Base-by-base conservation (phyloP, 352 stramenopile species). In the Peronosclerospora sorghi region DNA sequence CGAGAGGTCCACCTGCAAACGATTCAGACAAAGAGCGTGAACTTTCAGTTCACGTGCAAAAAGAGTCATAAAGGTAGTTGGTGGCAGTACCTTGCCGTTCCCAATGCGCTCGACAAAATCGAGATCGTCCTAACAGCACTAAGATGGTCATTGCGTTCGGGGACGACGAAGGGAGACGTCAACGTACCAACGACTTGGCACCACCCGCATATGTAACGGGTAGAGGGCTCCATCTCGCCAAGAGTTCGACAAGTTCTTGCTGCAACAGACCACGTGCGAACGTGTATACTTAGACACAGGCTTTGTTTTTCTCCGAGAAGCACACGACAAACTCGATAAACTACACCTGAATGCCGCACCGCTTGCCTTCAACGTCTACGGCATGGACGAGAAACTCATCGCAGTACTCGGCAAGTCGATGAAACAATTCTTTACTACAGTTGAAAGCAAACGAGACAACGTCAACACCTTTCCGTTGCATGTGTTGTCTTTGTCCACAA, bases 181-280 rank as follows among this genome's bases (percentile, higher is more conserved):
- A 37, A 56, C 62, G 13, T 59, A 90, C 77, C 29, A 99, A 50
- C 0, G 69, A 92, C 50, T 80, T 77, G 0, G 95, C 93, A 28
- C 96, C 96, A 35, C 96, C 96, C 13, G 96, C 96, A 68, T 99
- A 99, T 2, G 96, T 98, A 20, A 98, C 92, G 20, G 89, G 86
- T 24, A 98, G 83, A 6, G 94, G 88, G 23, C 83, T 97, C 71
- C 79, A 88, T 35, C 93, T 54, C 1, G 83, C 85, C 6, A 98
- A 65, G 10, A 97, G 51, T 21, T 79, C 68, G 15, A 99, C 93
- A 5, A 99, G 74, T 60, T 98, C 95, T 83, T 97, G 77, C 72
- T 95, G 52, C 18, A 53, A 41, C 8, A 39, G 7, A 17, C n/a
- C 28, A 41, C n/a, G n/a, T n/a, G n/a, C n/a, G n/a, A n/a, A n/a